Evolutionary conservation across 768 basidiomycete species (phyloP).

Genomic region (Pholiota microspora): DNA sequence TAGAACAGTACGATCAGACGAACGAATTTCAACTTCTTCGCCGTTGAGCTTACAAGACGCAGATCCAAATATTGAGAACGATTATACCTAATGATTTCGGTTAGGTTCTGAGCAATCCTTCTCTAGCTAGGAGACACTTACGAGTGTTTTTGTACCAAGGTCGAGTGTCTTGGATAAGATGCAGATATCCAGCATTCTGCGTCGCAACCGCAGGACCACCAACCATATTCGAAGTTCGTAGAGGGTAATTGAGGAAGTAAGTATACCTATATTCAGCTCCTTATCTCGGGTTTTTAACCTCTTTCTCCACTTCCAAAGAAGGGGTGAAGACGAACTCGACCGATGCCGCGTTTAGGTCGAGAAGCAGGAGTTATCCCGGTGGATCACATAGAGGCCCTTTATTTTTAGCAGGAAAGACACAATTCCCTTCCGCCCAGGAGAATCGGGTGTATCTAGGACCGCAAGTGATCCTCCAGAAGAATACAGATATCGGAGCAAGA

Average conservation of each 20-base stretch:
- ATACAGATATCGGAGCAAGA: neutral
- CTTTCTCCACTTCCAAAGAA: neutral
- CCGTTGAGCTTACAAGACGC: constrained; percentile 41
- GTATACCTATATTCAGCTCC: neutral
- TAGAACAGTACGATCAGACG: constrained; percentile 14
- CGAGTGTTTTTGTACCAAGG: constrained; percentile 63
- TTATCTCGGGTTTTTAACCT: constrained; percentile 9
- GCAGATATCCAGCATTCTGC: constrained; percentile 32
- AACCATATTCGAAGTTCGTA: constrained; percentile 35
- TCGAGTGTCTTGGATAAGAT: constrained; percentile 46
- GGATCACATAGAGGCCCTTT: neutral
- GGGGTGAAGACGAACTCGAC: neutral
- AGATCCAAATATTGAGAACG: constrained; percentile 53
- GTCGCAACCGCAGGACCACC: constrained; percentile 37
- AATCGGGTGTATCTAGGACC: neutral
- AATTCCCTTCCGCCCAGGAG: neutral
- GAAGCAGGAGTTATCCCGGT: constrained; percentile 16
- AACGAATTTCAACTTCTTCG: neutral
- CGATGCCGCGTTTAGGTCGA: constrained; percentile 7
- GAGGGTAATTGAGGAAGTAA: constrained; percentile 2
- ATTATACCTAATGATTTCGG: constrained; percentile 37
- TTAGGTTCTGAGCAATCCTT: neutral
- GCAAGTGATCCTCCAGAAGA: neutral
- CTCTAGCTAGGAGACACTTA: constrained; percentile 18
- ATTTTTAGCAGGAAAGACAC: constrained; percentile 9